These are phyloP conservation scores for Sclerotinia subarctica DNA, from an alignment of 2,329 filamentous ascomycete genomes.

Conservation along the genomic window DNA sequence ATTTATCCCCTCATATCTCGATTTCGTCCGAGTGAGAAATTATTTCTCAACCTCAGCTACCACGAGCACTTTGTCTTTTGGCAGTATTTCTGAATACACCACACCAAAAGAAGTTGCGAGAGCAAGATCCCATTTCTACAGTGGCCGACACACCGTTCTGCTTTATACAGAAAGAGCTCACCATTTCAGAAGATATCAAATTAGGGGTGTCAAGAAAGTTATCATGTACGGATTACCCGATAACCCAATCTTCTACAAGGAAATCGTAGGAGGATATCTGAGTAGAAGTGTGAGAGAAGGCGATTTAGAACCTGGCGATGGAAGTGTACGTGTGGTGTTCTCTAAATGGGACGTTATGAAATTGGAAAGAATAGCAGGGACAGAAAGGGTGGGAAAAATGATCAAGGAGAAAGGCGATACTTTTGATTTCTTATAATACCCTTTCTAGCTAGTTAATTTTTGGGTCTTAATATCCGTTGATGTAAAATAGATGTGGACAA, in stretches of 20 bases:
- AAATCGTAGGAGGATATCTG: constrained; percentile 69
- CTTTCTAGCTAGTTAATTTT: constrained; percentile 7
- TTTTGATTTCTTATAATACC: constrained; percentile 80
- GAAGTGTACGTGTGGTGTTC: constrained; percentile 64
- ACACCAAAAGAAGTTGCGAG: constrained; percentile 74
- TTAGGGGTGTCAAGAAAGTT: constrained; percentile 78
- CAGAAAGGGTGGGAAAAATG: constrained; percentile 77
- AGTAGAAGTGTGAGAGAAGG: constrained; percentile 56
- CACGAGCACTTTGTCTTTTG: constrained; percentile 63
- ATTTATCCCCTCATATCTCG: constrained; percentile 90
- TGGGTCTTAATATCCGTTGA: background rate
- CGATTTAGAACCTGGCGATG: constrained; percentile 56
- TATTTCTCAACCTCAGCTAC: constrained; percentile 72
- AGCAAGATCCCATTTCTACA: constrained; percentile 82
- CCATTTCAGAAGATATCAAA: constrained; percentile 85
- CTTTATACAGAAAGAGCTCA: constrained; percentile 95
- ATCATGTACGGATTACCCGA: constrained; percentile 89
- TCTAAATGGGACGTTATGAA: constrained; percentile 87
- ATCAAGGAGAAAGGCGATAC: constrained; percentile 80
- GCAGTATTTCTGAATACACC: constrained; percentile 85
- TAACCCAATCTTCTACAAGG: constrained; percentile 77
- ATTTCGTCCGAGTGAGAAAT: constrained; percentile 92
- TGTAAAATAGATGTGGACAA: constrained; percentile 18
- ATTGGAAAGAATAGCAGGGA: constrained; percentile 84
- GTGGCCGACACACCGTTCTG: constrained; percentile 75